Evolutionary conservation across 352 stramenopile genomes (phyloP), one percentile per base, ranked within the genome.

Genomic region (Phytopythium sindhum): DNA sequence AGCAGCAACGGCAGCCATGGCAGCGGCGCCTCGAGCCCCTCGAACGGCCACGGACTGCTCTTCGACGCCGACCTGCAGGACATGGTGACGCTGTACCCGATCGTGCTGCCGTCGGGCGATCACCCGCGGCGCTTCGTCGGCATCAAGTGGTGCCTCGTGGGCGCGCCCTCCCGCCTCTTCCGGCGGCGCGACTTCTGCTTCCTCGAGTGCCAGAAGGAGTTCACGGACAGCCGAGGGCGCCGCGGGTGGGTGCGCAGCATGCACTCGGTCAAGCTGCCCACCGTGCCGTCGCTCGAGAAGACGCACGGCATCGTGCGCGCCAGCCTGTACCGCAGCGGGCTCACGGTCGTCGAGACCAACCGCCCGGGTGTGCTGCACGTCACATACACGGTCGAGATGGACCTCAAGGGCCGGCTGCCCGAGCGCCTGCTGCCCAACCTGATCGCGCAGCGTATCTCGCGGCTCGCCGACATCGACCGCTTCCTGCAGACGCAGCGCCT

Each of bases 161-260:
- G 88, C n/a, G 87, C 81, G 9, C 86, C 86, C 1, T 89, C 78
- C 3, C 75, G 75, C 31, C 67, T 91, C 51, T 95, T 93, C 50
- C 72, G 84, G 17, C 86, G 89, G 60, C 70, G 84, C 58, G 86
- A 95, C 54, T 91, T 95, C 28, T 95, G 86, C 65, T 95, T 90
- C 67, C 70, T 95, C 37, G 86, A 95, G 72, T 93, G 82, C 61
- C 86, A 93, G 45, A 91, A 95, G 50, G 84, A 95, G 58, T 93
- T 95, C 63, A 78, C 66, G 5, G 86, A 94, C 57, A 63, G 75
- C 1, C 60, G 70, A 33, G 87, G 87, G 21, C 65, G 79, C n/a
- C 60, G 75, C 1, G 81, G 81, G 12, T 90, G 78, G 77, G 81
- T 86, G 23, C 55, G 78, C 14, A 74, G 66, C n/a, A 64, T 89